phyloP scores from a whole-genome alignment of 129 eudicot species.

The Flaveria brownii region DNA sequence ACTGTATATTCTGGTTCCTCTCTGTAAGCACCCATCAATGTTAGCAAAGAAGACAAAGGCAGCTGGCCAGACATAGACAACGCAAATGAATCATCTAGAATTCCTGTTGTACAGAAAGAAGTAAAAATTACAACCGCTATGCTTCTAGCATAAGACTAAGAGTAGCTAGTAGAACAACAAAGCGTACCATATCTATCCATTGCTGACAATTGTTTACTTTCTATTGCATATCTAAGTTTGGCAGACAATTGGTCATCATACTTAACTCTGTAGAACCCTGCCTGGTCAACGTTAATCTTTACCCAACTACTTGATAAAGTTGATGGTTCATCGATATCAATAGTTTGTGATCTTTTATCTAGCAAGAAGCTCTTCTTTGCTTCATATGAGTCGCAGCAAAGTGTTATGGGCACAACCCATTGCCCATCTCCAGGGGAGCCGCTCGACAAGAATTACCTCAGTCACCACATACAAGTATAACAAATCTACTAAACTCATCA shows the following conservation, averaged over 20 bases:
- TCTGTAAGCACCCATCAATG: slow-evolving; percentile 77
- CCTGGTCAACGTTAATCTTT: slow-evolving; percentile 81
- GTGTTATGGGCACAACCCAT: slow-evolving; percentile 92
- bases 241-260: slow-evolving; percentile 78
- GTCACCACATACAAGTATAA: slow-evolving; percentile 26
- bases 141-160: slow-evolving; percentile 10
- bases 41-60: slow-evolving; percentile 75
- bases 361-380: slow-evolving; percentile 58
- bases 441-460: slow-evolving; percentile 78
- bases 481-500: not conserved
- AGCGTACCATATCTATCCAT: too few relatives aligned
- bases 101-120: slow-evolving; percentile 48
- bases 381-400: slow-evolving; percentile 77
- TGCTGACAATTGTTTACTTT: slow-evolving; percentile 64
- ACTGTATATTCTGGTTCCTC: slow-evolving; percentile 91
- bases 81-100: slow-evolving; percentile 85
- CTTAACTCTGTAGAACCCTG: slow-evolving; percentile 94
- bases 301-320: slow-evolving; percentile 58
- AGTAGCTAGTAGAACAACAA: slow-evolving; percentile 7
- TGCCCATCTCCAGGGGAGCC: slow-evolving; percentile 78
- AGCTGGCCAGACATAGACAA: slow-evolving; percentile 85
- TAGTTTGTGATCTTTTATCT: slow-evolving; percentile 52
- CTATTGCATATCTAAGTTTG: slow-evolving; percentile 79
- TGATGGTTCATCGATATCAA: slow-evolving; percentile 38
- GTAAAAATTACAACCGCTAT: not conserved